Percentiles rank a stretch among this genome's conserved stretches.
These are phyloP conservation scores for Amylostereum areolatum DNA, from an alignment of 1,284 basidiomycete species.

Conservation along the genomic window DNA sequence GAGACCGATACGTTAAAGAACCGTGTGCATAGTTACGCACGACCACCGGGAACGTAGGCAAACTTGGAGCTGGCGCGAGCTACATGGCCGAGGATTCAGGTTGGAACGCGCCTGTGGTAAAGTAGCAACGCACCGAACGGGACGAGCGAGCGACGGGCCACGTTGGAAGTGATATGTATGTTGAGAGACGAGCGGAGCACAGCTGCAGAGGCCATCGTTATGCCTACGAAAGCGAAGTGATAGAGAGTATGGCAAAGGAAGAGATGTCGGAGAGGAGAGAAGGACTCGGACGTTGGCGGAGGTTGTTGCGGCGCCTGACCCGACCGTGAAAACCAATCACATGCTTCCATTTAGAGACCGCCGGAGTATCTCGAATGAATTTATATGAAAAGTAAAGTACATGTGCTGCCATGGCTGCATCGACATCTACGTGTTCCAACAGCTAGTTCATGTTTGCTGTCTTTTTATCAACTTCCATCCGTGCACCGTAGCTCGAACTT, in stretches of 20 bases:
- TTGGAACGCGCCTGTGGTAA: conserved; percentile 3
- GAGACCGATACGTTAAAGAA: not conserved
- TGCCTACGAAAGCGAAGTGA: not conserved
- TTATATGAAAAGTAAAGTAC: too few species aligned
- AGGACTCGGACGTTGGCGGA: too few species aligned
- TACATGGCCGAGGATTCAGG: conserved; percentile 9
- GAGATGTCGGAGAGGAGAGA: not conserved
- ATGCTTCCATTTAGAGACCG: conserved; percentile 1
- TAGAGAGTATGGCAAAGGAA: not conserved
- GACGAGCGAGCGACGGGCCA: conserved; percentile 33
- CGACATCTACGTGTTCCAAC: too few species aligned
- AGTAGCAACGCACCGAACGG: conserved; percentile 22
- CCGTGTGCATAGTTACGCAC: conserved; percentile 35
- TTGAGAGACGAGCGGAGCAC: conserved; percentile 44
- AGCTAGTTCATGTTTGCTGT: not conserved
- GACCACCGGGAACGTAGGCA: conserved; percentile 63
- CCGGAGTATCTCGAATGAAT: too few species aligned
- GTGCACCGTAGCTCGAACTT: conserved; percentile 68
- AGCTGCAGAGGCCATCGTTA: conserved; percentile 46
- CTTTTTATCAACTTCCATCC: conserved; percentile 60
- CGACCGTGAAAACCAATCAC: conserved; percentile 6
- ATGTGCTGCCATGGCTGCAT: too few species aligned
- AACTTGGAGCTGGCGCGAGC: conserved; percentile 21
- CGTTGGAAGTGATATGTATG: conserved; percentile 32
- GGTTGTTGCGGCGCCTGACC: not conserved